Conservation (phyloP, 73 alveolate genomes). For the Breviolum minutum region DNA sequence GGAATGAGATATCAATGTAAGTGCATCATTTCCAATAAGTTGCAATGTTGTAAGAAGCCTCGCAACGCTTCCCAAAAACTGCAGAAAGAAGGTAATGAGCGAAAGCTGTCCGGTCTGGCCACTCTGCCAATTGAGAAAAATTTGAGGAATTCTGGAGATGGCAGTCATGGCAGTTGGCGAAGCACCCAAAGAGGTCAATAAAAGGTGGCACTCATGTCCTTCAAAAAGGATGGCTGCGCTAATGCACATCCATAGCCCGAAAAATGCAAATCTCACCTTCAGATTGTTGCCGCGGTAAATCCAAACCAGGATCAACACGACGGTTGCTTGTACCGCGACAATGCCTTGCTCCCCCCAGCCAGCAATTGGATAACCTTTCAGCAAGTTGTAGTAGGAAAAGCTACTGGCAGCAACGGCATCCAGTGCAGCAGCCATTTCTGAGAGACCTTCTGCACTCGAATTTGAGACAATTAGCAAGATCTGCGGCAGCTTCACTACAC, state of each 20-base stretch:
- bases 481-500: conserved; percentile 79
- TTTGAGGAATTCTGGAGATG: conserved; percentile 53
- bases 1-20: conserved; percentile 60
- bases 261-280: neutral
- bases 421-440: conserved; percentile 54
- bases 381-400: conserved; percentile 85
- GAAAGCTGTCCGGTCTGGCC: conserved; percentile 65
- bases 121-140: conserved; percentile 60
- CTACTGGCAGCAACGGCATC: conserved; percentile 84
- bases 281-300: conserved; percentile 38
- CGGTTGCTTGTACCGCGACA: conserved; percentile 77
- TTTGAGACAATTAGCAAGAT: conserved; percentile 44
- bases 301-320: conserved; percentile 60
- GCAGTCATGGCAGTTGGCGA: conserved; percentile 69
- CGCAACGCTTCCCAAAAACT: conserved; percentile 78
- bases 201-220: conserved; percentile 34
- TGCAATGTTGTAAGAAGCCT: conserved; percentile 76
- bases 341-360: conserved; percentile 92
- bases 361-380: conserved; percentile 63
- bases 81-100: conserved; percentile 79
- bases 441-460: conserved; percentile 78
- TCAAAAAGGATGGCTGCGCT: conserved; percentile 12
- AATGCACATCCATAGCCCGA: conserved; percentile 26
- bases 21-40: conserved; percentile 53
- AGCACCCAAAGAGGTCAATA: conserved; percentile 13